phyloP scores from a whole-genome alignment of 352 stramenopile species.

The Globisporangium takayamanum region DNA sequence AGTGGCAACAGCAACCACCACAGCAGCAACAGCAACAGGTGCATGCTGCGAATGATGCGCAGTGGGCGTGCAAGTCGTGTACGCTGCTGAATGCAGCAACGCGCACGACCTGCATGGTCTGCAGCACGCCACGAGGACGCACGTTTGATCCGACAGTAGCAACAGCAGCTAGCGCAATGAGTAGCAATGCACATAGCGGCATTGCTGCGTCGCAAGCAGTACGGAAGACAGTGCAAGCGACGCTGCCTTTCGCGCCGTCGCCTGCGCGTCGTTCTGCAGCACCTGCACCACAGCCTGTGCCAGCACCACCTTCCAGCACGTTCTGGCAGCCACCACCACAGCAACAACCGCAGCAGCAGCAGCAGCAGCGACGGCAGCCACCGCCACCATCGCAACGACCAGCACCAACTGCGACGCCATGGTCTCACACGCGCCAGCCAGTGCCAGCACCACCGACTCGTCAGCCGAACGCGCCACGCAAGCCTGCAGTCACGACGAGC shows the following conservation, averaged over 20 bases:
- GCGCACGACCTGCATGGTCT: slow-evolving; percentile 38
- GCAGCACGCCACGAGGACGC: slow-evolving; percentile 38
- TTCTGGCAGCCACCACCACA: slow-evolving; percentile 4
- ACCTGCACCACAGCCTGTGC: slow-evolving; percentile 9
- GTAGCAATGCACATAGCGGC: neutral
- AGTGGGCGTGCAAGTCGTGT: slow-evolving; percentile 51
- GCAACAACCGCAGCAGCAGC: neutral
- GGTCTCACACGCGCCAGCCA: neutral
- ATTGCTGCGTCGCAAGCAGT: slow-evolving; percentile 5
- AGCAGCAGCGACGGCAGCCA: neutral
- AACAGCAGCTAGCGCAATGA: neutral
- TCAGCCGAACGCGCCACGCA: neutral
- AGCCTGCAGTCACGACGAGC: neutral
- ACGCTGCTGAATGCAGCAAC: slow-evolving; percentile 48
- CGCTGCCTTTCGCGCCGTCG: slow-evolving; percentile 42
- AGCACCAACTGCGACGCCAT: neutral
- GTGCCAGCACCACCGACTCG: neutral
- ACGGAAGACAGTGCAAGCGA: slow-evolving; percentile 56
- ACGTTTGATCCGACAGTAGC: slow-evolving; percentile 13
- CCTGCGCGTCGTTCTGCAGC: slow-evolving; percentile 3
- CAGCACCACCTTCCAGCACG: slow-evolving; percentile 1
- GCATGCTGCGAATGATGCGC: neutral
- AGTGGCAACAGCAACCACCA: slow-evolving; percentile 3
- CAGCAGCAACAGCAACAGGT: neutral
- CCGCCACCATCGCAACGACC: slow-evolving; percentile 1